Evolutionary conservation across 164 flowering plant species (phyloP).

Genomic region (Paratinospora sagittata): DNA sequence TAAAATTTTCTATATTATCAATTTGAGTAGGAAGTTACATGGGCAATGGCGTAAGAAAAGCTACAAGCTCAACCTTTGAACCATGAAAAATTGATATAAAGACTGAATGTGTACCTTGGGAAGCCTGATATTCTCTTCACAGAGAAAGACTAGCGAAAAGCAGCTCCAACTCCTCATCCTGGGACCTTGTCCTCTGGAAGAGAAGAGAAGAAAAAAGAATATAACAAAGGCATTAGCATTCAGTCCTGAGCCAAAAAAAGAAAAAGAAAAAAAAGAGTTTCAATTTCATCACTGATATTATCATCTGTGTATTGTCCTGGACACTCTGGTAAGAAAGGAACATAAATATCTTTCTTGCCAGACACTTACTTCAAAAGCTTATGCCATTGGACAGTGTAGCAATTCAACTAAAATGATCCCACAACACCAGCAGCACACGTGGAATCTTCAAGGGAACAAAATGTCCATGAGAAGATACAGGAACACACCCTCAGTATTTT

Average conservation of each 20-base stretch:
- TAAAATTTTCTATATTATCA: neutral
- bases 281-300: neutral
- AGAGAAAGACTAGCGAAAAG: constrained; percentile 63
- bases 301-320: neutral
- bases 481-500: too few relatives aligned
- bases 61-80: neutral
- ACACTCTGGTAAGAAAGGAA: neutral
- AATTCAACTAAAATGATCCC: too few relatives aligned
- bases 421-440: too few relatives aligned
- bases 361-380: too few relatives aligned
- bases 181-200: constrained; percentile 49
- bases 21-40: neutral
- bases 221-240: neutral
- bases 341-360: neutral
- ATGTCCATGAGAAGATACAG: too few relatives aligned
- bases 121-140: constrained; percentile 24
- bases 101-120: neutral
- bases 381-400: too few relatives aligned
- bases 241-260: neutral
- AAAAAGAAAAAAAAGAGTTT: neutral
- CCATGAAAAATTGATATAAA: neutral
- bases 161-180: constrained; percentile 68
- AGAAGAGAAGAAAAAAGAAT: neutral
- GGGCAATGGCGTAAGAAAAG: neutral
- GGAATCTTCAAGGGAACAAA: too few relatives aligned